Conservation (phyloP, 768 basidiomycete species). For the Tulasnella sp. region DNA sequence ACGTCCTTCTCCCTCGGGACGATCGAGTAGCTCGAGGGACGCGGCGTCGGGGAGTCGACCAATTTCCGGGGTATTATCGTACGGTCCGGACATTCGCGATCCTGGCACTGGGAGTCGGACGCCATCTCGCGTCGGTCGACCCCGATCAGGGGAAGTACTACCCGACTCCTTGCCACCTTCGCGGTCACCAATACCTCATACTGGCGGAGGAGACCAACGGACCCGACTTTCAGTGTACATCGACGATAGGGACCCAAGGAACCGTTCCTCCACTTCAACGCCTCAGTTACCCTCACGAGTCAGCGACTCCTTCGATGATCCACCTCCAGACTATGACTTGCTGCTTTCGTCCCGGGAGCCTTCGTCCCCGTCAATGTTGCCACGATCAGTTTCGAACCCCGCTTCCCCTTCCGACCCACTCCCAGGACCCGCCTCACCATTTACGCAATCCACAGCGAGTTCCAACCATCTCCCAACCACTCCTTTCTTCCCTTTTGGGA, state of each 20-base stretch:
- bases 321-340: not conserved
- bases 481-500: slow-evolving; percentile 1
- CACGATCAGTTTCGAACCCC: not conserved
- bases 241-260: not conserved
- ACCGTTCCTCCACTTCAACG: not conserved
- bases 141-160: not conserved
- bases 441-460: not conserved
- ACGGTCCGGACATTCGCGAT: not conserved
- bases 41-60: not conserved
- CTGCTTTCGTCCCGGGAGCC: not conserved
- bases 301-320: not conserved
- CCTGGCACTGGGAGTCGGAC: not conserved
- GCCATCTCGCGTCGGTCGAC: not conserved
- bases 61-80: not conserved
- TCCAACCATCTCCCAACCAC: not conserved
- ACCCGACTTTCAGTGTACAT: not conserved
- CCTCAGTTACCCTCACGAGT: not conserved
- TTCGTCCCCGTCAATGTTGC: not conserved
- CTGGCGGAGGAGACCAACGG: not conserved
- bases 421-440: not conserved
- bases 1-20: not conserved
- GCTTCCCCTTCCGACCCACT: not conserved
- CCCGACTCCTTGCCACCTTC: not conserved
- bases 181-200: not conserved
- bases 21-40: not conserved